These are phyloP conservation scores for Trypanosoma scelopori DNA, from an alignment of 208 protist species.

Conservation along the genomic window DNA sequence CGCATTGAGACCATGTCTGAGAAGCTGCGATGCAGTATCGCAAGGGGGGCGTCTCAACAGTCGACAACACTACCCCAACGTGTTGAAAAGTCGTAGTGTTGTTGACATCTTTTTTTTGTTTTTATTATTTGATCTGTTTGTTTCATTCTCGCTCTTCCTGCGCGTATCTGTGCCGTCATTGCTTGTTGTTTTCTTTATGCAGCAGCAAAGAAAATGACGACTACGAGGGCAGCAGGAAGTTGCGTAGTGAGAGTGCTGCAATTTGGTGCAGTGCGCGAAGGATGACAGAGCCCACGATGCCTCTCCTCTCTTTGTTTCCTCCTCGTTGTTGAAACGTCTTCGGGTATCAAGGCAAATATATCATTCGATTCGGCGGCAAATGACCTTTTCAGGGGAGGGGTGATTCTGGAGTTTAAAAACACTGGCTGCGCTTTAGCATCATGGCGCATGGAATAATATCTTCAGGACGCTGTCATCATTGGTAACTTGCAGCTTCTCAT, in stretches of 20 bases:
- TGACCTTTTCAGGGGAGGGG: conserved; percentile 20
- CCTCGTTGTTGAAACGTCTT: no score
- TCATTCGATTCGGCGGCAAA: no score
- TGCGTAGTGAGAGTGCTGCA: no score
- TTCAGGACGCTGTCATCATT: conserved; percentile 88
- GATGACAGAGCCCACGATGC: no score
- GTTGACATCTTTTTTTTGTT: neutral
- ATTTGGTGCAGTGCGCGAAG: no score
- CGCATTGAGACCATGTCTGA: conserved; percentile 53
- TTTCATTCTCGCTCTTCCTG: neutral
- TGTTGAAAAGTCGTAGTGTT: neutral
- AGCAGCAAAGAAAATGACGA: no score
- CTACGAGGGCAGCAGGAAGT: no score
- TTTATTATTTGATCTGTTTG: neutral
- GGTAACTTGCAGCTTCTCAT: conserved; percentile 93
- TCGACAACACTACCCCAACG: neutral
- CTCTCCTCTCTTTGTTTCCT: conserved; percentile 1
- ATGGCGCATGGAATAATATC: conserved; percentile 88
- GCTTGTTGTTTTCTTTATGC: no score
- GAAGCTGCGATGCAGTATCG: conserved; percentile 29
- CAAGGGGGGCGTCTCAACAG: neutral
- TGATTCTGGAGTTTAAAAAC: conserved; percentile 84
- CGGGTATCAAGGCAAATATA: no score
- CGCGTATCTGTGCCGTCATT: no score
- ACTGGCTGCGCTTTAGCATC: conserved; percentile 93